These are phyloP conservation scores for Scedosporium aurantiacum DNA, from an alignment of 2,329 filamentous ascomycete species.

Conservation along the genomic window DNA sequence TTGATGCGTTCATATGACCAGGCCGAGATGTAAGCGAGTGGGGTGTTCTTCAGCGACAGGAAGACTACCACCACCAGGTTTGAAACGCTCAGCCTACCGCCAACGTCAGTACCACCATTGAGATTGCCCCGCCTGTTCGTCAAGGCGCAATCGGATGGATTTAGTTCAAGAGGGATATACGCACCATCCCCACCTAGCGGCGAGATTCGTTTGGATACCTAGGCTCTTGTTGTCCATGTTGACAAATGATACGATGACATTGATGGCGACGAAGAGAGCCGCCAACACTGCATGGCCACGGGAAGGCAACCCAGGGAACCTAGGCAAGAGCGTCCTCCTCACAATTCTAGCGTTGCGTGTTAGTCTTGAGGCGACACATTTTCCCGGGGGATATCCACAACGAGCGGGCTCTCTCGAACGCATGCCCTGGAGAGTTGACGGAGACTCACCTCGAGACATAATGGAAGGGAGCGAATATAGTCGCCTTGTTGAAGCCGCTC, in stretches of 20 bases:
- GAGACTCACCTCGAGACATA: constrained; percentile 1
- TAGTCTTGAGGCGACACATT: background rate
- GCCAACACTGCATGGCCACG: constrained; percentile 20
- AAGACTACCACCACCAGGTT: constrained; percentile 44
- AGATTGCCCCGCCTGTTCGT: background rate
- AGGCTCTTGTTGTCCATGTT: constrained; percentile 21
- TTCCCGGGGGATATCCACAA: background rate
- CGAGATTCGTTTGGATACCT: constrained; percentile 21
- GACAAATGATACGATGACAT: constrained; percentile 21
- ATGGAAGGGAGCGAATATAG: constrained; percentile 23
- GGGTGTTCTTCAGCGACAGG: constrained; percentile 47
- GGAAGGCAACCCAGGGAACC: constrained; percentile 16
- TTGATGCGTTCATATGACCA: constrained; percentile 51
- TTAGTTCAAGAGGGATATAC: constrained; percentile 6
- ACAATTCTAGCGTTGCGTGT: constrained; percentile 13
- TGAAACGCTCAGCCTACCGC: constrained; percentile 24
- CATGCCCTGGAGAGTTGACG: background rate
- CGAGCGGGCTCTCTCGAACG: too few species aligned
- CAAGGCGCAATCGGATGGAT: background rate
- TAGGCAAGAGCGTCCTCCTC: constrained; percentile 17
- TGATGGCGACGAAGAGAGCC: constrained; percentile 20
- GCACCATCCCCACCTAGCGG: constrained; percentile 27
- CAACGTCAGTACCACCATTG: background rate
- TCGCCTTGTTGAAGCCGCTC: constrained; percentile 44
- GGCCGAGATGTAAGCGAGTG: constrained; percentile 38